A percentile compares a stretch with the other conserved stretches of the same genome.
Conservation (phyloP, 1,139 yeast species). For the Scheffersomyces cryptocercus region DNA sequence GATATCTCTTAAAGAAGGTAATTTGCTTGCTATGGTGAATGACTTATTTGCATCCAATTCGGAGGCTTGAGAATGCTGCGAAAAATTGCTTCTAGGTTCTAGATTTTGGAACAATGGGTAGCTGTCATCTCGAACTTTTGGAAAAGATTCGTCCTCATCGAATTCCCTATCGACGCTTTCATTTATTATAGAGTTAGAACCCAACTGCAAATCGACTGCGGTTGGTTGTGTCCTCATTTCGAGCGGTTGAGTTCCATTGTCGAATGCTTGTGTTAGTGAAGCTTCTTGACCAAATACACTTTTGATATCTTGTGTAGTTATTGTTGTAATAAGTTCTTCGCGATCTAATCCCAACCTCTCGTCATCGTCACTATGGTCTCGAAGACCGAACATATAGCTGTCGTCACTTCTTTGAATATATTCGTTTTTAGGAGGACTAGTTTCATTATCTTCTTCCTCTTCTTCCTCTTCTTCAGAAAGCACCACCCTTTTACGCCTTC, state of each 20-base stretch:
- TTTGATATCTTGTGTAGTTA: slow-evolving; percentile 6
- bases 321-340: slow-evolving; percentile 18
- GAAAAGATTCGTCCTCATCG: neutral
- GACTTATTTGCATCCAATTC: slow-evolving; percentile 4
- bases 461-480: slow-evolving; percentile 16
- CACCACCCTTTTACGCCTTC: slow-evolving; percentile 10
- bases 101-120: slow-evolving; percentile 32
- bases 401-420: slow-evolving; percentile 27
- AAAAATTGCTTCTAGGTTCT: slow-evolving; percentile 21
- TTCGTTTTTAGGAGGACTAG: slow-evolving; percentile 22
- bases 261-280: neutral
- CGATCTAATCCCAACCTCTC: slow-evolving; percentile 8
- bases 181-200: neutral
- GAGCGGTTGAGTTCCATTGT: neutral
- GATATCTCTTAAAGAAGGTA: slow-evolving; percentile 28
- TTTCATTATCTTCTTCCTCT: slow-evolving; percentile 19
- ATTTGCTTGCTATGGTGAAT: slow-evolving; percentile 6
- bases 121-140: slow-evolving; percentile 1
- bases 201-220: too few species aligned
- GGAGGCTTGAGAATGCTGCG: slow-evolving; percentile 6
- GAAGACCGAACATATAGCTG: slow-evolving; percentile 39
- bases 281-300: slow-evolving; percentile 1
- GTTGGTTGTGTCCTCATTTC: too few species aligned
- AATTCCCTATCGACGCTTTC: neutral
- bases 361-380: slow-evolving; percentile 13